These are phyloP conservation scores for Trichoderma hamatum DNA, from an alignment of 2,329 filamentous ascomycete species.

Conservation along the genomic window DNA sequence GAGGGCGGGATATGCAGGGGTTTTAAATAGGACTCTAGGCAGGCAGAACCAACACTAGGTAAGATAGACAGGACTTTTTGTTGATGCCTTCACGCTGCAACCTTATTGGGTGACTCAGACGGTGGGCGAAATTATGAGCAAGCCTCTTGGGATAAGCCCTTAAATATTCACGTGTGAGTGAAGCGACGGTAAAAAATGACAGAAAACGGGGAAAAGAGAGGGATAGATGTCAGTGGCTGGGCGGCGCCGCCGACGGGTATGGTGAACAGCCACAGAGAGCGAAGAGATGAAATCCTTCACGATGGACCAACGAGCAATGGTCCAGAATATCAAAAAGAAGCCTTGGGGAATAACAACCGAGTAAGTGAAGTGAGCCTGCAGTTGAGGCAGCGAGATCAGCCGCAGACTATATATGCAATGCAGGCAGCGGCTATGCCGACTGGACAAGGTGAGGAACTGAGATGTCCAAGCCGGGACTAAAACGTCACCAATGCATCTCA, in stretches of 20 bases:
- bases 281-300: constrained; percentile 8
- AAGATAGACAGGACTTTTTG: constrained; percentile 12
- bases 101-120: constrained; percentile 19
- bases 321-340: constrained; percentile 21
- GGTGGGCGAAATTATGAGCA: constrained; percentile 1
- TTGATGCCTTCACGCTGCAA: constrained; percentile 12
- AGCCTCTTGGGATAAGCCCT: not conserved
- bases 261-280: constrained; percentile 15
- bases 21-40: constrained; percentile 12
- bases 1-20: constrained; percentile 4
- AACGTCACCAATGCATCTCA: constrained; percentile 25
- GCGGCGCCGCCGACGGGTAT: constrained; percentile 16
- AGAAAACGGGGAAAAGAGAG: not conserved
- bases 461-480: not conserved
- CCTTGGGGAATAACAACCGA: not conserved
- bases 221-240: constrained; percentile 2
- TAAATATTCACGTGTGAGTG: not conserved
- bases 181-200: not conserved
- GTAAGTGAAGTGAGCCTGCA: constrained; percentile 12
- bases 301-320: not conserved
- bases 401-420: constrained; percentile 22
- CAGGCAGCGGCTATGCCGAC: constrained; percentile 22
- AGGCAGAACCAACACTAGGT: constrained; percentile 5
- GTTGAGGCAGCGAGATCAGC: constrained; percentile 22
- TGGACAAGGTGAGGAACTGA: not conserved